Evolutionary conservation across 192 early-diverging fungal species (phyloP).

Genomic region (Coemansia sp.): DNA sequence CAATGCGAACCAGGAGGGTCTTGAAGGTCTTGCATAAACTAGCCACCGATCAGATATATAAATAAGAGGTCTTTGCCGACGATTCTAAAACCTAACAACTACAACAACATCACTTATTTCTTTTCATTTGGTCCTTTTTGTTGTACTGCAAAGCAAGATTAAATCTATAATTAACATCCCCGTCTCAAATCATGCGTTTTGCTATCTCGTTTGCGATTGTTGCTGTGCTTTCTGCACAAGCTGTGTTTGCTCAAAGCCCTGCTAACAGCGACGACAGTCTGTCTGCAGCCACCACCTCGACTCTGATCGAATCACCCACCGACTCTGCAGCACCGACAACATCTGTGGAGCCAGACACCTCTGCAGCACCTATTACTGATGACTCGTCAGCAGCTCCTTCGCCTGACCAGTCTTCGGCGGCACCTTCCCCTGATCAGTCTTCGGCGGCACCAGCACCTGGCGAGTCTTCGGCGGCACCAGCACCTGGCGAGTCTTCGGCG

Average conservation of each 20-base stretch:
- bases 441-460: too few species aligned
- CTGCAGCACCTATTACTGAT: neutral
- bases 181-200: constrained; percentile 24
- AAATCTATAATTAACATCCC: too few species aligned
- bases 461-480: too few species aligned
- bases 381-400: neutral
- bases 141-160: neutral
- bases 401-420: neutral
- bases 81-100: neutral
- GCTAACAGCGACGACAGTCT: neutral
- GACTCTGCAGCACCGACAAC: neutral
- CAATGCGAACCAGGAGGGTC: too few species aligned
- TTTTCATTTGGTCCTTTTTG: neutral
- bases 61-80: neutral
- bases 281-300: neutral
- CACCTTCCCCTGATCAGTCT: too few species aligned
- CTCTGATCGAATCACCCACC: neutral
- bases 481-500: neutral
- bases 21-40: neutral
- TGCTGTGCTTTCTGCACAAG: constrained; percentile 33
- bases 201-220: constrained; percentile 28
- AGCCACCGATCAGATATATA: constrained; percentile 2
- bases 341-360: too few species aligned
- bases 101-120: neutral
- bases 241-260: constrained; percentile 24